A percentile compares a stretch with the other conserved stretches of the same genome.
These are phyloP conservation scores for Cladorrhinum samala DNA, from an alignment of 495 filamentous ascomycete genomes.

Conservation along the genomic window DNA sequence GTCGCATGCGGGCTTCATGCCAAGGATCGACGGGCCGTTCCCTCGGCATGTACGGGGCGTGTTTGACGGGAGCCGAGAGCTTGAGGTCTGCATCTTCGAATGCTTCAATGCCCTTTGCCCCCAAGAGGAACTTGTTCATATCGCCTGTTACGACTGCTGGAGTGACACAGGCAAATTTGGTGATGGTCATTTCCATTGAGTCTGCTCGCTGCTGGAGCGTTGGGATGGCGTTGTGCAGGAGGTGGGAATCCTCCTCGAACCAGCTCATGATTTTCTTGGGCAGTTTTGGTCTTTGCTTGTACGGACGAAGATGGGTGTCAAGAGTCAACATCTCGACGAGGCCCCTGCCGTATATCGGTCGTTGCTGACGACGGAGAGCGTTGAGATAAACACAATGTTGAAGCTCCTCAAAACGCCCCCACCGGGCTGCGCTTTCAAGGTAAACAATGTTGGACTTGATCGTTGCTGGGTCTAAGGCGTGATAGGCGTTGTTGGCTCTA, in stretches of 20 bases:
- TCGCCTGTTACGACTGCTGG: conserved; percentile 80
- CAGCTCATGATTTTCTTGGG: conserved; percentile 57
- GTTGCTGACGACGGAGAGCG: conserved; percentile 69
- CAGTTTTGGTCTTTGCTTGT: conserved; percentile 47
- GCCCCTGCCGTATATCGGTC: conserved; percentile 72
- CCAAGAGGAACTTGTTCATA: conserved; percentile 60
- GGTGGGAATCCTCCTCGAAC: conserved; percentile 63
- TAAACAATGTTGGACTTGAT: conserved; percentile 65
- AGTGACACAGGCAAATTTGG: conserved; percentile 85
- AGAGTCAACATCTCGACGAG: conserved; percentile 67
- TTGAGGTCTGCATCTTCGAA: conserved; percentile 47
- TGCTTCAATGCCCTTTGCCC: conserved; percentile 51
- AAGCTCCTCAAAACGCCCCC: conserved; percentile 69
- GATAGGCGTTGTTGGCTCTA: conserved; percentile 54
- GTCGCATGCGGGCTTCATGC: conserved; percentile 87
- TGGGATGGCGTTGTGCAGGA: conserved; percentile 65
- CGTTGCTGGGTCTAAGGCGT: conserved; percentile 52
- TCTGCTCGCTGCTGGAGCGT: conserved; percentile 66
- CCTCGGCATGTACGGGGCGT: conserved; percentile 45
- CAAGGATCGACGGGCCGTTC: conserved; percentile 64
- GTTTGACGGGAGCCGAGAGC: conserved; percentile 39
- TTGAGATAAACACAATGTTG: conserved; percentile 77
- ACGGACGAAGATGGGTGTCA: conserved; percentile 48
- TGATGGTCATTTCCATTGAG: conserved; percentile 65
- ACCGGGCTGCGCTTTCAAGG: conserved; percentile 64